Evolutionary conservation across 1,284 basidiomycete genomes (phyloP).

Genomic region (Naganishia albida): DNA sequence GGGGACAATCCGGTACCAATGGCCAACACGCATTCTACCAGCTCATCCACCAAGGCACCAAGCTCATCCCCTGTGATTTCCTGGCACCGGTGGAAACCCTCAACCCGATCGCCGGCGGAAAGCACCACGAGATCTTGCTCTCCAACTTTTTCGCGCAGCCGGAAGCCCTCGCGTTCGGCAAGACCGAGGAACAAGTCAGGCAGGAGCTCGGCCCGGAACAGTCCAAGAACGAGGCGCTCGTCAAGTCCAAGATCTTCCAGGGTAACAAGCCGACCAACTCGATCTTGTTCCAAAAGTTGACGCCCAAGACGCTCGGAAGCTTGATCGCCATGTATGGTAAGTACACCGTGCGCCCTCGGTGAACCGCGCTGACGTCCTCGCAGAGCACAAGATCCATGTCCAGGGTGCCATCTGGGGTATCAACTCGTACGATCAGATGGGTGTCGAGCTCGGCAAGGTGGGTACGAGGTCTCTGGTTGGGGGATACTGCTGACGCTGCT

Average conservation of each 20-base stretch:
- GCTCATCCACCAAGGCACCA: slow-evolving; percentile 92
- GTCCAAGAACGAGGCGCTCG: slow-evolving; percentile 73
- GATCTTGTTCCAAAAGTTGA: slow-evolving; percentile 90
- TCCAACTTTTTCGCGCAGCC: slow-evolving; percentile 99
- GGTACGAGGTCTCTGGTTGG: slow-evolving; percentile 9
- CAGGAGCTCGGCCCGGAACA: slow-evolving; percentile 74
- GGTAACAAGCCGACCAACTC: slow-evolving; percentile 97
- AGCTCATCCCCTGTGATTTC: slow-evolving; percentile 91
- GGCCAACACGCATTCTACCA: slow-evolving; percentile 99
- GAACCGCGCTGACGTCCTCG: slow-evolving; percentile 23
- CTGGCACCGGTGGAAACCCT: slow-evolving; percentile 90
- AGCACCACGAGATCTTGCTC: slow-evolving; percentile 95
- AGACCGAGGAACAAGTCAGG: slow-evolving; percentile 84
- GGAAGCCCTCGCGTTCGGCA: slow-evolving; percentile 95
- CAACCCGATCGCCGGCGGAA: slow-evolving; percentile 82
- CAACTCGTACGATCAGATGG: slow-evolving; percentile 81
- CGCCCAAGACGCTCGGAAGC: slow-evolving; percentile 81
- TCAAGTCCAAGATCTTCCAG: slow-evolving; percentile 98
- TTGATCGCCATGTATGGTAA: slow-evolving; percentile 49
- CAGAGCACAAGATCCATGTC: slow-evolving; percentile 97
- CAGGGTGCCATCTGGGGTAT: slow-evolving; percentile 98
- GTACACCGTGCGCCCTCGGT: neutral
- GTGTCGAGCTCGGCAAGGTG: slow-evolving; percentile 91
- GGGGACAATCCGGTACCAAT: slow-evolving; percentile 97
- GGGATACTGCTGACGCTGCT: slow-evolving; percentile 4